Base-by-base conservation (phyloP, 441 rosid species). In the Jatropha podagrica region DNA sequence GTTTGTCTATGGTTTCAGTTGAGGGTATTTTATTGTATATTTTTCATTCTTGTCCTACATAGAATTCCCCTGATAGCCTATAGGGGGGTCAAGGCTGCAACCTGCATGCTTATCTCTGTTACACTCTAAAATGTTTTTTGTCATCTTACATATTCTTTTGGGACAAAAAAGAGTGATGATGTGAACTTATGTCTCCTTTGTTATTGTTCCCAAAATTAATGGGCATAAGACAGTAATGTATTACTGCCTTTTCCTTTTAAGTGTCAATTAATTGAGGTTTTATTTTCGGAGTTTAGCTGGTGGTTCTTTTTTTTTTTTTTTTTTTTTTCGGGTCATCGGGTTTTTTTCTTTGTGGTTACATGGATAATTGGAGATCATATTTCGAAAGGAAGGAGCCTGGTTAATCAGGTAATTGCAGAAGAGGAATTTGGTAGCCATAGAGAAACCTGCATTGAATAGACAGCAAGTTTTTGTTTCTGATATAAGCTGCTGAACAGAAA, bases 161-260 rank as follows among this genome's bases (percentile, higher is more conserved):
- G 69, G 62, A 73, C 71, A 77, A 54, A 72, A 76, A 59, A 62
- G 62, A 67, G 32, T 17, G 26, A 18, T 78, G 73, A 60, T 78
- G 60, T 78, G 83, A 81, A 73, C 70, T 79, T 76, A 32, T 78
- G 72, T 44, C 59, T 67, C 71, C 68, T 67, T 69, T 62, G 56
- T 69, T 69, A 52, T 66, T 46, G 81, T 77, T 79, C 65, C 77
- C 65, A 40, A 72, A 14, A 68, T 27, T 49, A 42, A 15, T 49
- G 7, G 23, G 49, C 66, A 63, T 72, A 63, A n/a, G 76, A 69
- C 72, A 59, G 40, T 62, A 49, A 62, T 15, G 54, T 49, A 7
- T 27, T 38, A 44, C 20, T 26, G 12, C 71, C 69, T 32, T 56
- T 66, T 54, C 20, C 54, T 55, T 65, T 61, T 7, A 2, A 48